A percentile compares a stretch with the other conserved stretches of the same genome.
phyloP scores from a whole-genome alignment of 148 eudicot species.

The Nepenthes mirabilis region DNA sequence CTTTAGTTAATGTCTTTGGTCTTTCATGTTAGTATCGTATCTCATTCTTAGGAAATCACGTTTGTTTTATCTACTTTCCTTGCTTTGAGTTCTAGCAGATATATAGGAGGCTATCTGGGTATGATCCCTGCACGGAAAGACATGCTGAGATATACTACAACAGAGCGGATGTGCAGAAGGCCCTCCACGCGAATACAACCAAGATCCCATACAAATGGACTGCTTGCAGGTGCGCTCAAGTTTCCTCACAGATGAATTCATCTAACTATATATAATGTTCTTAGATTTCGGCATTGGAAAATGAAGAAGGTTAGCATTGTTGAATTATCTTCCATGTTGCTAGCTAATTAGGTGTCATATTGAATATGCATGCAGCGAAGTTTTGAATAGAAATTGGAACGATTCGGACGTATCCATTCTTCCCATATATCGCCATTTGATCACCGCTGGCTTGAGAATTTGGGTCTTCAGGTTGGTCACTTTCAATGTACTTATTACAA shows the following conservation, averaged over 20 bases:
- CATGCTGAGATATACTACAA: conserved; percentile 83
- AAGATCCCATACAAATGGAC: conserved; percentile 82
- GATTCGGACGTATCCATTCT: conserved; percentile 78
- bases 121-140: conserved; percentile 93
- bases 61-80: no score
- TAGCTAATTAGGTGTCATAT: neutral
- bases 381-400: conserved; percentile 82
- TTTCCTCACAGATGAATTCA: neutral
- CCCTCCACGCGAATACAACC: conserved; percentile 71
- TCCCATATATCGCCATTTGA: conserved; percentile 70
- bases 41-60: no score
- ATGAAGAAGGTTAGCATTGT: no score
- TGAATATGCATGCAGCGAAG: conserved; percentile 28
- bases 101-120: conserved; percentile 50
- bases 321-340: neutral
- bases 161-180: conserved; percentile 83
- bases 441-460: conserved; percentile 59
- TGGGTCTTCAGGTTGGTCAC: conserved; percentile 79
- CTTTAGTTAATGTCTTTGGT: no score
- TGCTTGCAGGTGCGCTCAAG: conserved; percentile 58
- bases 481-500: no score
- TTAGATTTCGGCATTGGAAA: no score
- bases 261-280: neutral
- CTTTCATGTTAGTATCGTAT: no score
- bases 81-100: conserved; percentile 13